Evolutionary conservation across 2,329 filamentous ascomycete genomes (phyloP), one percentile per base, ranked within the genome.

Genomic region (Mollisiaceae sp.): DNA sequence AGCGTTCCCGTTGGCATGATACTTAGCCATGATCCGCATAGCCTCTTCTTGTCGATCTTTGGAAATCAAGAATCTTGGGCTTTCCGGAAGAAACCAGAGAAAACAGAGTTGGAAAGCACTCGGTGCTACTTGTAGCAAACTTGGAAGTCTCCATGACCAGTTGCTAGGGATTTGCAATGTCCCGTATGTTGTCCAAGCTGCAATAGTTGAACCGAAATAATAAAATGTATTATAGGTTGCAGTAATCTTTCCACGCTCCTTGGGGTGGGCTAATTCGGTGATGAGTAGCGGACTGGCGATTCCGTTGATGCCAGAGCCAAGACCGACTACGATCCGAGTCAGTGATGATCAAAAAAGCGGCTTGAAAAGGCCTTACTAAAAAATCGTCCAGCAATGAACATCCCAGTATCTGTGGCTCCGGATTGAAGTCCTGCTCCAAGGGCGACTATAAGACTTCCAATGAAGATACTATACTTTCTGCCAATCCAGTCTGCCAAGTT

Each of bases 41-140:
- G 85, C 85, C 65, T 86, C 81, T 1, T 86, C 80, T 60, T 82
- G 78, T 24, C 81, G 78, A 52, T 82, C 84, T 55, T 82, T 82
- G 8, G 77, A 75, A 18, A 82, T 78, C 64, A 75, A 82, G 81
- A 67, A 88, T 60, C 85, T 75, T 3, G 65, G 65, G 8, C 54
- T 60, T 38, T 67, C 65, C 14, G 65, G 65, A 18, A 63, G 20
- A 14, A 47, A 62, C 27, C 20, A 60, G 43, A 62, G 35, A 9
- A 20, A 39, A 9, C 18, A 35, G 2, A 61, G 67, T 60, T 80
- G 79, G 32, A 83, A 66, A 9, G 82, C 54, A 1, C 83, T 83
- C 1, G 84, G 83, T 50, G 77, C 79, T 65, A 80, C 82, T 52
- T 73, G 71, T 32, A 73, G 60, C 38, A 71, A 39, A 1, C 70